Evolutionary conservation across 352 stramenopile genomes (phyloP).

Genomic region (Sclerospora graminicola): DNA sequence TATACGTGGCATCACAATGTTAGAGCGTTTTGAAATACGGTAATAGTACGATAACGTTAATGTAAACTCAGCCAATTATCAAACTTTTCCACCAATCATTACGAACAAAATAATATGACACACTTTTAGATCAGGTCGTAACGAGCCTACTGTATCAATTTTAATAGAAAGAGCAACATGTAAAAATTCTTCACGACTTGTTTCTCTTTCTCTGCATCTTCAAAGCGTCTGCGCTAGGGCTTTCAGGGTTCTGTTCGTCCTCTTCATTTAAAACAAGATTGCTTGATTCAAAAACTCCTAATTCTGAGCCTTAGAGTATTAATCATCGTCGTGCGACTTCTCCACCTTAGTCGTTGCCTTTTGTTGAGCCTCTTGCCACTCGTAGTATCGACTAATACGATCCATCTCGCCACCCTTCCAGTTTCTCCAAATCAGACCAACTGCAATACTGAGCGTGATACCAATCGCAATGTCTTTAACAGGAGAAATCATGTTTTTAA

Average conservation of each 20-base stretch:
- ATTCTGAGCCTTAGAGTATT: neutral
- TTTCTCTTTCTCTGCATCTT: neutral
- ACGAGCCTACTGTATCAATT: no score
- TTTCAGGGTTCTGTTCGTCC: neutral
- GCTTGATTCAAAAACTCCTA: neutral
- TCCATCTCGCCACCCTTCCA: conserved; percentile 53
- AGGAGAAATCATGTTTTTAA: conserved; percentile 41
- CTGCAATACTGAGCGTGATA: conserved; percentile 31
- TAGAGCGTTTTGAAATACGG: conserved; percentile 7
- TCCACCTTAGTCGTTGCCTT: conserved; percentile 1
- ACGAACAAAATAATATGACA: no score
- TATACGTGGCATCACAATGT: conserved; percentile 16
- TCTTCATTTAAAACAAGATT: neutral
- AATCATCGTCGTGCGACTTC: neutral
- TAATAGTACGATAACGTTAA: no score
- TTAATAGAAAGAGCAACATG: no score
- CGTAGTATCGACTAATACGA: conserved; percentile 63
- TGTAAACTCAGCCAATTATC: no score
- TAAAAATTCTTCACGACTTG: no score
- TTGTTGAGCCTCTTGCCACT: conserved; percentile 46
- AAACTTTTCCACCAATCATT: no score
- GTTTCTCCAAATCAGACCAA: conserved; percentile 36
- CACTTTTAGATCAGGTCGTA: no score
- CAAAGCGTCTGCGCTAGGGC: neutral
- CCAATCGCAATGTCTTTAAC: conserved; percentile 64